These are phyloP conservation scores for Raddia distichophylla DNA, from an alignment of 176 grass and related monocot genomes.

Conservation along the genomic window DNA sequence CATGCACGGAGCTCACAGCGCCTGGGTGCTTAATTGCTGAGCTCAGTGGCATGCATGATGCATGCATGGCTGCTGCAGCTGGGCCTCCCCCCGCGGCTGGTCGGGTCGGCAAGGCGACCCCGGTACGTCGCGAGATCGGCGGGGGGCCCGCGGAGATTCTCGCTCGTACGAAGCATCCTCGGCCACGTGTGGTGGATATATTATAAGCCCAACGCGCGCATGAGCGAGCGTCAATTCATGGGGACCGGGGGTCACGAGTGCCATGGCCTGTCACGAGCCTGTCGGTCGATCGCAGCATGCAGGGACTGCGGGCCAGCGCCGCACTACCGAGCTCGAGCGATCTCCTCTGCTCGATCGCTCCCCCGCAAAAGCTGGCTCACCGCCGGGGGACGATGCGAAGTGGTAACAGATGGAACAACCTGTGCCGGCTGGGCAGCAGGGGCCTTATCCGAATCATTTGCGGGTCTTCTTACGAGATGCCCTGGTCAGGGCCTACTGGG, in stretches of 20 bases:
- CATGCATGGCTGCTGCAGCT: background rate
- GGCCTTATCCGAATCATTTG: conserved; percentile 2
- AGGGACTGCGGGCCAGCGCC: conserved; percentile 32
- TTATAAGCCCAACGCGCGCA: background rate
- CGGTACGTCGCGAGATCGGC: background rate
- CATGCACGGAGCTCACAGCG: background rate
- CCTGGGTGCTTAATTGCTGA: background rate
- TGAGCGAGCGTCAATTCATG: conserved; percentile 31
- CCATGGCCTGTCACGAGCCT: conserved; percentile 13
- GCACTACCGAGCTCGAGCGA: background rate
- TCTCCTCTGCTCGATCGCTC: background rate
- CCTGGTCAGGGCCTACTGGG: background rate
- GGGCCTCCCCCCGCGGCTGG: background rate
- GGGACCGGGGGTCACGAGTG: conserved; percentile 21
- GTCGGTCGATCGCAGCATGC: conserved; percentile 29
- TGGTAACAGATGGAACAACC: background rate
- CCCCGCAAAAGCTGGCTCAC: background rate
- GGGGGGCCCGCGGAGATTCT: conserved; percentile 31
- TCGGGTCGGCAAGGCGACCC: background rate
- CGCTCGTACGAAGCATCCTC: conserved; percentile 35
- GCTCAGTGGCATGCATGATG: background rate
- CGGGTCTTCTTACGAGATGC: background rate
- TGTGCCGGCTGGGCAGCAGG: background rate
- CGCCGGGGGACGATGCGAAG: background rate
- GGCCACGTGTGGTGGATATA: conserved; percentile 42